Evolutionary conservation across 352 stramenopile genomes (phyloP).

Genomic region (Pythium dissimile): DNA sequence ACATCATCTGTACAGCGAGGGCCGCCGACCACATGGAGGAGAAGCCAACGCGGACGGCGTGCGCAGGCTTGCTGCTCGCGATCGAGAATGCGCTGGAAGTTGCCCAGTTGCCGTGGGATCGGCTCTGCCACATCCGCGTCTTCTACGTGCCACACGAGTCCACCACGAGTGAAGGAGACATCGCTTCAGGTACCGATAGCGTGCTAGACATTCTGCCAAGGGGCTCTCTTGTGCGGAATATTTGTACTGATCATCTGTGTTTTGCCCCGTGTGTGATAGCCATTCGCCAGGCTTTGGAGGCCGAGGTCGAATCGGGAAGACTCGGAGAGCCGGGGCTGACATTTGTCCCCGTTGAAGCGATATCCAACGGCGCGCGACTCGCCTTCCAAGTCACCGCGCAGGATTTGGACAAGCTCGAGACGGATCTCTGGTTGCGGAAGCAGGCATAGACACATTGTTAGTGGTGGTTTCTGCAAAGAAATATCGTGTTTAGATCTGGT

Average conservation of each 20-base stretch:
- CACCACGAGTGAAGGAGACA: constrained; percentile 37
- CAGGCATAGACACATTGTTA: constrained; percentile 43
- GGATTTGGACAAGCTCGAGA: constrained; percentile 80
- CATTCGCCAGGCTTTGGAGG: constrained; percentile 1
- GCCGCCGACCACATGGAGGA: not conserved
- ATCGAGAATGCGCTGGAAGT: constrained; percentile 30
- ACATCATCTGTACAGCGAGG: constrained; percentile 34
- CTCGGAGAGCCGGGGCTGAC: constrained; percentile 48
- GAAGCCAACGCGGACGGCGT: constrained; percentile 21
- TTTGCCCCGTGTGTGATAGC: not conserved
- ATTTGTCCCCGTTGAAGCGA: constrained; percentile 66
- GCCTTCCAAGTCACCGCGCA: constrained; percentile 69
- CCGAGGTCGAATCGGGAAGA: not conserved
- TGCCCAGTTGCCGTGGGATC: constrained; percentile 49
- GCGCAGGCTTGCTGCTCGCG: constrained; percentile 25
- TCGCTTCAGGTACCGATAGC: constrained; percentile 44
- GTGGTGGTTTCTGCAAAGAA: not conserved
- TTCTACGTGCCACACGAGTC: constrained; percentile 59
- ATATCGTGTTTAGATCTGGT: not conserved
- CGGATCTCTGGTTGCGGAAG: constrained; percentile 77
- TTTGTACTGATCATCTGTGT: not conserved
- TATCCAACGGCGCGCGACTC: constrained; percentile 42
- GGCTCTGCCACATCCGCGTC: constrained; percentile 61
- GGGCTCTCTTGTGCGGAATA: not conserved
- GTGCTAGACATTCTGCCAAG: too few relatives aligned